These are phyloP conservation scores for Penicillium palitans DNA, from an alignment of 2,329 filamentous ascomycete species.

Conservation along the genomic window DNA sequence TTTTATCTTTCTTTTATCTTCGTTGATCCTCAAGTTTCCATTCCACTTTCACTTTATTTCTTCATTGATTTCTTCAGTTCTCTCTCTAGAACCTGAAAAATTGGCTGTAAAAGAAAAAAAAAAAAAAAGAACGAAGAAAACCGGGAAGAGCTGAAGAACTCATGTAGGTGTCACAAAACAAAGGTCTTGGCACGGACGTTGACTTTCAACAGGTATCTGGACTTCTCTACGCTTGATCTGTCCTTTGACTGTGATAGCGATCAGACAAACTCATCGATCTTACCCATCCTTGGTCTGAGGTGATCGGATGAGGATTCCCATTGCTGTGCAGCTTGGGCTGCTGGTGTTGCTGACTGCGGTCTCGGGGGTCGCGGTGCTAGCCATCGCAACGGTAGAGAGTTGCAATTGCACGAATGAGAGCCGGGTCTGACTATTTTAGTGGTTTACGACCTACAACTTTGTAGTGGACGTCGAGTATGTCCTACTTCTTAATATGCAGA, in stretches of 20 bases:
- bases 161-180: background rate
- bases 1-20: no score
- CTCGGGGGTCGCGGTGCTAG: slow-evolving; percentile 72
- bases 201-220: background rate
- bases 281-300: background rate
- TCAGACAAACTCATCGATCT: background rate
- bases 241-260: background rate
- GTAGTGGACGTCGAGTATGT: slow-evolving; percentile 56
- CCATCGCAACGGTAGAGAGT: slow-evolving; percentile 58
- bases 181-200: background rate
- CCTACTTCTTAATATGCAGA: background rate
- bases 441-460: slow-evolving; percentile 62
- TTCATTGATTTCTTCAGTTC: background rate
- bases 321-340: slow-evolving; percentile 80
- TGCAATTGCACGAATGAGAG: slow-evolving; percentile 5
- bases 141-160: background rate
- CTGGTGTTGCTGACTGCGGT: slow-evolving; percentile 76
- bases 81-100: background rate
- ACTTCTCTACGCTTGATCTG: background rate
- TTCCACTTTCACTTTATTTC: background rate
- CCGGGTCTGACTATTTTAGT: slow-evolving; percentile 36
- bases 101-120: no score
- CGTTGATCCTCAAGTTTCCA: background rate
- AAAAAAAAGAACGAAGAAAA: no score
- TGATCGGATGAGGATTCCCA: slow-evolving; percentile 73